A percentile compares a stretch with the other conserved stretches of the same genome.
Evolutionary conservation across 1,139 yeast species (phyloP).

Genomic region (Taiozyma sp.): DNA sequence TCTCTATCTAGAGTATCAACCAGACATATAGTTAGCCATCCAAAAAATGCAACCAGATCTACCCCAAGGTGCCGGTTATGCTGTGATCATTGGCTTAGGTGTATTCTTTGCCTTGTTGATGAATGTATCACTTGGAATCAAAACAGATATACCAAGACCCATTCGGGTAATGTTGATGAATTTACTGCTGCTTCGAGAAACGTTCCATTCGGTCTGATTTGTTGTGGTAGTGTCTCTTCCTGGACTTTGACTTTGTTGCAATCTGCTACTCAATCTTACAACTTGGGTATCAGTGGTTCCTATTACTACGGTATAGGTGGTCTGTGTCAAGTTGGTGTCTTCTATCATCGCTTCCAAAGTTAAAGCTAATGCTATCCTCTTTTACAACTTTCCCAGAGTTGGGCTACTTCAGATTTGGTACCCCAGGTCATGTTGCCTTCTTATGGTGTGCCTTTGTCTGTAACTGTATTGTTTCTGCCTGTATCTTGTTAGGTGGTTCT

Average conservation of each 20-base stretch:
- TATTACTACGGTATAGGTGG: slow-evolving; percentile 35
- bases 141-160: slow-evolving; percentile 26
- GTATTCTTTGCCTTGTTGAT: slow-evolving; percentile 30
- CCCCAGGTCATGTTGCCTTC: slow-evolving; percentile 33
- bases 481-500: slow-evolving; percentile 30
- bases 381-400: slow-evolving; percentile 38
- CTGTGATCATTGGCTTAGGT: slow-evolving; percentile 33
- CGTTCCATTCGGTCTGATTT: slow-evolving; percentile 31
- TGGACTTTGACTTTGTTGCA: slow-evolving; percentile 37
- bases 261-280: slow-evolving; percentile 28
- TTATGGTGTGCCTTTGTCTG: slow-evolving; percentile 35
- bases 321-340: slow-evolving; percentile 31
- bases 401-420: slow-evolving; percentile 34
- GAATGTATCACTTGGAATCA: slow-evolving; percentile 30
- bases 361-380: slow-evolving; percentile 34
- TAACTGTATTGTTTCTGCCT: slow-evolving; percentile 34
- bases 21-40: not conserved
- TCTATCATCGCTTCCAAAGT: slow-evolving; percentile 33
- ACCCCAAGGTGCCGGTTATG: slow-evolving; percentile 35
- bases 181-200: slow-evolving; percentile 35
- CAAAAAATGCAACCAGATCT: slow-evolving; percentile 17
- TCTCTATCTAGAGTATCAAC: not conserved
- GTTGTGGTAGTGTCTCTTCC: slow-evolving; percentile 32
- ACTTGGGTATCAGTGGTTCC: slow-evolving; percentile 28
- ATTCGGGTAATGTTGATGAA: slow-evolving; percentile 31